Base-by-base conservation (phyloP, 257 asterid genomes). In the Solanum chiquidenum region DNA sequence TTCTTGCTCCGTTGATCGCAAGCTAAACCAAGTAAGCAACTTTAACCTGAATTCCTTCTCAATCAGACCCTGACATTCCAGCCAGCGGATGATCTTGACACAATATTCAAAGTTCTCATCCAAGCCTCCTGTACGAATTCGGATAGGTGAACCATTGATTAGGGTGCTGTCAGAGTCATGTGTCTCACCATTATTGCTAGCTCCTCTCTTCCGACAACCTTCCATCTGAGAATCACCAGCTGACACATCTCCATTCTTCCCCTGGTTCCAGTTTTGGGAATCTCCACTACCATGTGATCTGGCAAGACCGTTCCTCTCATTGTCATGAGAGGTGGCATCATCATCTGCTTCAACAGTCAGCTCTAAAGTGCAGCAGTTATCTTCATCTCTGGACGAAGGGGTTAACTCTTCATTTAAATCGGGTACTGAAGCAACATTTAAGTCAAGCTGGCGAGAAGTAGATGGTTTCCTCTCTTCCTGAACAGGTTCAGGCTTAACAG, bases 11-110 rank as follows among this genome's bases (percentile, higher is more conserved):
- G 98, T 93, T 68, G 98, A 93, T 88, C 98, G 92, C 84, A 96
- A 90, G 90, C 98, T 95, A 91, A 95, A 94, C 99, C 99, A 96
- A 29, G 98, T 95, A 49, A 96, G 96, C 91, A 96, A 88, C 86
- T 94, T 96, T 92, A 95, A 88, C 83, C 99, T 91, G 88, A 96
- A 96, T 42, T 94, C 98, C 93, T 92, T 91, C 68, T 91, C 86
- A 55, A 96, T 93, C 89, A 94, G 91, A 58, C 99, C 98, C 90
- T 96, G 98, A 38, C 98, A 94, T 88, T 96, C 99, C 90, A 96
- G 90, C 98, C 97, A 96, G 66, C 99, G 94, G 72, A 96, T 96
- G 84, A 94, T 93, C 93, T 93, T 94, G 34, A 96, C 95, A 87
- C 99, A 94, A 90, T 93, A 93, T 91, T 96, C 99, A 74, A 94